These are phyloP conservation scores for Pestalotiopsis sp. DNA, from an alignment of 2,329 filamentous ascomycete genomes.

Conservation along the genomic window DNA sequence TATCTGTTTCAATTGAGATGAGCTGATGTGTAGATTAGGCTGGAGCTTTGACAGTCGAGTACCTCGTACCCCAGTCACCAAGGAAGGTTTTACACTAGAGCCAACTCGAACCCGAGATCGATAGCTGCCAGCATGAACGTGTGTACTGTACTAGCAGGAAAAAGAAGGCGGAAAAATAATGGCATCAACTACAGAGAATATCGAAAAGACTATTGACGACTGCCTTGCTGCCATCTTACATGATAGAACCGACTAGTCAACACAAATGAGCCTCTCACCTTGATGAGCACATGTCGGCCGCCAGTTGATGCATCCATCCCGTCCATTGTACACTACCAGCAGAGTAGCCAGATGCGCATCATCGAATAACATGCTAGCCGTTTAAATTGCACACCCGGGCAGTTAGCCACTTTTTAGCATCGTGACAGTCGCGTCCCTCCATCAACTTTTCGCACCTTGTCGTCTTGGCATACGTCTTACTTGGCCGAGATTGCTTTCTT, in stretches of 20 bases:
- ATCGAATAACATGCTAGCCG: neutral
- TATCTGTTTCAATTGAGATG: slow-evolving; percentile 8
- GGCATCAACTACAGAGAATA: too few species aligned
- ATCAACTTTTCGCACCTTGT: neutral
- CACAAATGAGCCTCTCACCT: too few species aligned
- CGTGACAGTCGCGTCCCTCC: slow-evolving; percentile 1
- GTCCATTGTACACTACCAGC: neutral
- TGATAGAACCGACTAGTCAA: too few species aligned
- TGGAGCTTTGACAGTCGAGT: neutral
- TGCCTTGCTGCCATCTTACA: too few species aligned
- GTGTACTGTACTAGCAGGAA: too few species aligned
- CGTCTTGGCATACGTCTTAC: slow-evolving; percentile 12
- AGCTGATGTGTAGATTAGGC: neutral
- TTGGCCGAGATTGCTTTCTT: neutral
- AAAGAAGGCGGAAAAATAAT: too few species aligned
- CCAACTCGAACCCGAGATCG: too few species aligned
- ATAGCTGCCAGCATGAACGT: too few species aligned
- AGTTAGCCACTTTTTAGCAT: slow-evolving; percentile 1
- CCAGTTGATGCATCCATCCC: neutral
- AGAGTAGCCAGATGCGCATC: neutral
- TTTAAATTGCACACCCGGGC: slow-evolving; percentile 4
- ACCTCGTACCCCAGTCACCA: neutral
- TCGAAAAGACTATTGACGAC: too few species aligned
- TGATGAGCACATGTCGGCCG: too few species aligned
- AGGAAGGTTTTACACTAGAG: too few species aligned